These are phyloP conservation scores for Coemansia sp. DNA, from an alignment of 192 early-diverging fungal species.

Conservation along the genomic window DNA sequence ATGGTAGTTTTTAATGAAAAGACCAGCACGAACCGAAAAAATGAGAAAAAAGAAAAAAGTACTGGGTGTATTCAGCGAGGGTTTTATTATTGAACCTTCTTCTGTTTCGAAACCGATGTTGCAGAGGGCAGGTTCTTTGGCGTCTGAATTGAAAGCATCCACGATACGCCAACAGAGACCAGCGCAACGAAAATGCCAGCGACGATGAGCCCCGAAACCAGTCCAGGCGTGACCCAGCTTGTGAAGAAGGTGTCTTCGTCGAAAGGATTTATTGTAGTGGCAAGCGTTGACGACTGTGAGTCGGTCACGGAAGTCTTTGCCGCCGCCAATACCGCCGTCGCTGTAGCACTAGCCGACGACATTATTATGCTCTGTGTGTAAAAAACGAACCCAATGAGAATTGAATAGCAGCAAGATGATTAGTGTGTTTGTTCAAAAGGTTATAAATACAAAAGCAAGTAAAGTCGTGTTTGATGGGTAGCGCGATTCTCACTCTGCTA, in stretches of 20 bases:
- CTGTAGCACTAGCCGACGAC: slow-evolving; percentile 8
- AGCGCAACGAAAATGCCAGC: slow-evolving; percentile 34
- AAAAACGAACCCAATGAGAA: neutral
- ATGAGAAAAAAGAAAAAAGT: neutral
- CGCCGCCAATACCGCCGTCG: slow-evolving; percentile 8
- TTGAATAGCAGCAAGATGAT: too few species aligned
- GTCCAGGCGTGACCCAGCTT: slow-evolving; percentile 55
- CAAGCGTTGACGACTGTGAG: slow-evolving; percentile 9
- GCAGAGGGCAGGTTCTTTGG: slow-evolving; percentile 47
- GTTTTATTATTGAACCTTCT: slow-evolving; percentile 34
- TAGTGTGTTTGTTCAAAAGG: too few species aligned
- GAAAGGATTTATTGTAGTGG: slow-evolving; percentile 24
- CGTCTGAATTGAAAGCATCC: slow-evolving; percentile 49
- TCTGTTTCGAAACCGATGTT: slow-evolving; percentile 27
- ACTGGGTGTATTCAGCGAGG: neutral
- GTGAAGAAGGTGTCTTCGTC: slow-evolving; percentile 53
- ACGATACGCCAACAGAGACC: slow-evolving; percentile 46
- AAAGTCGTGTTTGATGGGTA: too few species aligned
- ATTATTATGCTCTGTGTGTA: too few species aligned
- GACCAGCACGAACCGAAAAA: neutral
- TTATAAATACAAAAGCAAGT: too few species aligned
- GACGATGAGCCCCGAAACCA: slow-evolving; percentile 44
- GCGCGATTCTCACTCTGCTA: too few species aligned
- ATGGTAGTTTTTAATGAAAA: neutral
- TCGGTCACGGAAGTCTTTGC: slow-evolving; percentile 8